Evolutionary conservation across 2,329 filamentous ascomycete genomes (phyloP), one percentile per base, ranked within the genome.

Genomic region (Tolypocladium album): DNA sequence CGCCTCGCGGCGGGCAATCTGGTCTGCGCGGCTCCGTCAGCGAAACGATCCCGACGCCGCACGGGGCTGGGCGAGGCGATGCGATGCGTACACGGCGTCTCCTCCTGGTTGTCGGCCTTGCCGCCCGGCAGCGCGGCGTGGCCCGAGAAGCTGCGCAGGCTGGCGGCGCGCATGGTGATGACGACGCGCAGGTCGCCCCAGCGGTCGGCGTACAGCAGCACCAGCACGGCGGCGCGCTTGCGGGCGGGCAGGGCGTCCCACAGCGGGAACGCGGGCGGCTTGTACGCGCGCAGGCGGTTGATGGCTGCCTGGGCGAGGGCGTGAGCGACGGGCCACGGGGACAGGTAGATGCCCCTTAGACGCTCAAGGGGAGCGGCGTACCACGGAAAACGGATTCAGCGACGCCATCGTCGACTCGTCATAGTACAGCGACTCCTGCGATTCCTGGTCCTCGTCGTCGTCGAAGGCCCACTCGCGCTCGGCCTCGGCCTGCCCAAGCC

Each of bases 81-180:
- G 20, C 20, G 11, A 22, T 9, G 67, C 78, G 67, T 78, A 84
- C 83, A 87, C 12, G 84, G 80, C n/a, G 82, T 83, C 67, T 88
- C 84, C 36, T 78, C 73, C 3, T 76, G 64, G 2, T 72, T 76
- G 65, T 88, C 85, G 55, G 81, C 87, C 75, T 85, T 89, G 65
- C 90, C 92, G 58, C 91, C 91, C 0, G 92, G 91, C 59, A 96
- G 85, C 40, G 92, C 92, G 27, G 90, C 92, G 69, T 96, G 91
- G 31, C 91, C 91, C n/a, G 89, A 90, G 75, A 86, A 88, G 67
- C 78, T 87, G 60, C 85, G 77, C 65, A 88, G 71, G 50, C 77
- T 84, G 22, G 83, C 79, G 20, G 86, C 84, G 57, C 86, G 82
- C 82, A 88, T 87, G 20, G 86, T 88, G 61, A 88, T 79, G 39